phyloP scores from a whole-genome alignment of 805 yeast species.

The Lipomyces starkeyi region DNA sequence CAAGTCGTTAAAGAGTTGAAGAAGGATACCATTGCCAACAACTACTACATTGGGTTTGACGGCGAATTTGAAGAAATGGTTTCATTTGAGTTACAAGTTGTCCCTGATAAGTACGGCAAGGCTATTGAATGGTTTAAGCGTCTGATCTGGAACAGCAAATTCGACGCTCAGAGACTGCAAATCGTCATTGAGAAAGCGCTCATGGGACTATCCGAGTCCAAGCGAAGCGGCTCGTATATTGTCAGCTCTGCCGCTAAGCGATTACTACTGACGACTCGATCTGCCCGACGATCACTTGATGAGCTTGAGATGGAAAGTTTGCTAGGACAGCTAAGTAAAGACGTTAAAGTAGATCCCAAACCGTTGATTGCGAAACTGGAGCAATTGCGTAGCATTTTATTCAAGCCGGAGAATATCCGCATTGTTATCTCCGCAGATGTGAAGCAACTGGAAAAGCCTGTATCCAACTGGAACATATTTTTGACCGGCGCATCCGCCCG shows the following conservation, averaged over 20 bases:
- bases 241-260: constrained; percentile 64
- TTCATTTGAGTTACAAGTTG: constrained; percentile 65
- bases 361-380: constrained; percentile 52
- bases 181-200: constrained; percentile 67
- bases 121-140: constrained; percentile 80
- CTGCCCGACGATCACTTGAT: constrained; percentile 71
- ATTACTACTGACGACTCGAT: constrained; percentile 58
- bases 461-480: constrained; percentile 63
- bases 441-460: constrained; percentile 57
- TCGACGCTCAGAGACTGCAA: constrained; percentile 73
- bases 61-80: constrained; percentile 71
- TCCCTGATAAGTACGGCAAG: constrained; percentile 62
- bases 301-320: constrained; percentile 64
- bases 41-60: constrained; percentile 62
- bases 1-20: constrained; percentile 76
- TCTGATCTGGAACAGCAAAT: constrained; percentile 66
- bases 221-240: constrained; percentile 68
- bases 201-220: constrained; percentile 64
- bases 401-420: constrained; percentile 65
- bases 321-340: constrained; percentile 54
- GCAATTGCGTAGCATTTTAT: constrained; percentile 51
- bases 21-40: constrained; percentile 66
- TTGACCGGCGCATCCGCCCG: background rate
- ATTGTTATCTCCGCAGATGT: constrained; percentile 75
- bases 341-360: constrained; percentile 56